phyloP scores from a whole-genome alignment of 257 asterid species.

The Solanum raphanifolium region DNA sequence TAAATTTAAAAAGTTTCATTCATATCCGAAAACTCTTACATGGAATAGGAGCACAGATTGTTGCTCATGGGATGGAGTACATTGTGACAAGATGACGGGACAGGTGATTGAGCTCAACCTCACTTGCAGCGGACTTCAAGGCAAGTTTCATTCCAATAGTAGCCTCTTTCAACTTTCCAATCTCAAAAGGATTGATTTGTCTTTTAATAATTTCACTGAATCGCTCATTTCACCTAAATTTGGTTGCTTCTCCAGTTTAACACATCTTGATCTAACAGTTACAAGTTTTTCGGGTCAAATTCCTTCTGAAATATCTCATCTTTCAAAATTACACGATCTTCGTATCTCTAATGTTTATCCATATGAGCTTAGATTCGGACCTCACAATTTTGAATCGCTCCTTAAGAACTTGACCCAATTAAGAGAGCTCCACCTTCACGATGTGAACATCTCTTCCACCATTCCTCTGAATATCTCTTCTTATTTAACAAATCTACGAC shows the following conservation, averaged over 20 bases:
- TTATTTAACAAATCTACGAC: rapidly evolving
- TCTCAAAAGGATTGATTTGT: too few relatives aligned
- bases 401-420: background rate
- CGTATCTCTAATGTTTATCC: rapidly evolving
- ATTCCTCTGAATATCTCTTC: conserved; percentile 10
- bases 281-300: conserved; percentile 11
- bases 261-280: conserved; percentile 4
- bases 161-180: too few relatives aligned
- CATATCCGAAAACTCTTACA: rapidly evolving
- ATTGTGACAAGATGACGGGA: too few relatives aligned
- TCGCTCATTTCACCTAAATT: too few relatives aligned
- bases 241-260: background rate
- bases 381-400: background rate
- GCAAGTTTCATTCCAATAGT: too few relatives aligned
- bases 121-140: too few relatives aligned
- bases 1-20: rapidly evolving
- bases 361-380: rapidly evolving
- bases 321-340: background rate
- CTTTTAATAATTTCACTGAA: too few relatives aligned
- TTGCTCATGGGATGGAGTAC: too few relatives aligned
- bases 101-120: rapidly evolving
- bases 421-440: rapidly evolving
- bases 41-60: too few relatives aligned
- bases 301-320: background rate
- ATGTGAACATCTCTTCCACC: background rate